Evolutionary conservation across 345 rosid genomes (phyloP).

Genomic region (Lagerstroemia speciosa): DNA sequence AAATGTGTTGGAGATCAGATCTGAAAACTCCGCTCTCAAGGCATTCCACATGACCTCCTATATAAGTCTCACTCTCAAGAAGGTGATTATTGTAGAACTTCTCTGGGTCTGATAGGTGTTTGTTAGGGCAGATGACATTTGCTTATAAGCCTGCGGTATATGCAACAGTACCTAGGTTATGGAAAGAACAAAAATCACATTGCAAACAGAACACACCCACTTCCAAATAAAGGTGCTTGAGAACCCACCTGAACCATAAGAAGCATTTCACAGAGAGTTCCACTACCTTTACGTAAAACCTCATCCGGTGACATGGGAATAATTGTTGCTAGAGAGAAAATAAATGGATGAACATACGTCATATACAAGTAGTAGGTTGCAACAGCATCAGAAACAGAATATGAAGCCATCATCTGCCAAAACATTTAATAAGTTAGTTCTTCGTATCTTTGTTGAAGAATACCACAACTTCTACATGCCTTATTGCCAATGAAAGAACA

Average conservation of each 20-base stretch:
- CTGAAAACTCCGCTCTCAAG: conserved; percentile 99
- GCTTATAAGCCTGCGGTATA: conserved; percentile 71
- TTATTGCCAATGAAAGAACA: conserved; percentile 5
- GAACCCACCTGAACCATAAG: conserved; percentile 87
- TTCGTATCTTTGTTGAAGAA: neutral
- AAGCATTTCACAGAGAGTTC: conserved; percentile 99
- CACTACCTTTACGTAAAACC: conserved; percentile 97
- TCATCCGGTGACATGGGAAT: conserved; percentile 99
- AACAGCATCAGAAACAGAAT: conserved; percentile 98
- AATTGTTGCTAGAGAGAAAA: conserved; percentile 92
- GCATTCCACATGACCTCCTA: conserved; percentile 98
- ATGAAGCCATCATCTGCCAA: conserved; percentile 95
- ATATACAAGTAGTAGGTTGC: conserved; percentile 89
- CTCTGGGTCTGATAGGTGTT: conserved; percentile 83
- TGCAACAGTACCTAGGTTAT: neutral
- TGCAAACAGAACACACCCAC: neutral
- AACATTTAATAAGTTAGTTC: conserved; percentile 13
- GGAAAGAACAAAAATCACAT: conserved; percentile 2
- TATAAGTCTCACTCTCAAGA: conserved; percentile 96
- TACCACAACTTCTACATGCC: conserved; percentile 1
- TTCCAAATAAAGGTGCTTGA: conserved; percentile 7
- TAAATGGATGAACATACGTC: conserved; percentile 98
- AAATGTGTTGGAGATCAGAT: conserved; percentile 85
- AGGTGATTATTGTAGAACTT: conserved; percentile 74
- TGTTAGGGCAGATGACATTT: conserved; percentile 94